A percentile compares a stretch with the other conserved stretches of the same genome.
Evolutionary conservation across 2,329 filamentous ascomycete genomes (phyloP).

Genomic region (Talaromyces sp.): DNA sequence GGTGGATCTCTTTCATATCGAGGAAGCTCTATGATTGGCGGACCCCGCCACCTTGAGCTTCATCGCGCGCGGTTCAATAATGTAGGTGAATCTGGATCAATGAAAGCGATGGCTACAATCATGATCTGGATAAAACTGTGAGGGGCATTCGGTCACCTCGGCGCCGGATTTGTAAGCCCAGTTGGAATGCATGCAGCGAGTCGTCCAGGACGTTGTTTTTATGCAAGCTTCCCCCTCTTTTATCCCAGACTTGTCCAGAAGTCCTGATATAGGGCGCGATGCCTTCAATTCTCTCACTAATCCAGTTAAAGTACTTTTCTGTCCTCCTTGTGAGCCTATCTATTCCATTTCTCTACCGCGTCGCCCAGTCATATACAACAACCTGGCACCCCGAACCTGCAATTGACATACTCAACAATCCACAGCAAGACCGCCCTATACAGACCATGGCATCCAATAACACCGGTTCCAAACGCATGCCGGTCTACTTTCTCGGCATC

Average conservation of each 20-base stretch:
- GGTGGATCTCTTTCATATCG: background rate
- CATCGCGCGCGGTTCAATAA: background rate
- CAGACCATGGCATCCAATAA: background rate
- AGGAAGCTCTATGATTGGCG: background rate
- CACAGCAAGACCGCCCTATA: background rate
- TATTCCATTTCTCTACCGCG: background rate
- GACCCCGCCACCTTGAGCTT: background rate
- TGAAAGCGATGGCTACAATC: background rate
- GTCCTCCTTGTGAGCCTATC: slow-evolving; percentile 8
- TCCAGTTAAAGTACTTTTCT: slow-evolving; percentile 4
- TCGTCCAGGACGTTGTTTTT: background rate
- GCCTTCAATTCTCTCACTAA: background rate
- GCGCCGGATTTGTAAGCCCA: slow-evolving; percentile 9
- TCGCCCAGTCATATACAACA: background rate
- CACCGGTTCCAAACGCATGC: slow-evolving; percentile 34
- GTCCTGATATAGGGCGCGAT: background rate
- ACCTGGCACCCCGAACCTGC: background rate
- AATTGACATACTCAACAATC: background rate
- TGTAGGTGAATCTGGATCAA: background rate
- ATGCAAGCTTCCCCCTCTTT: background rate
- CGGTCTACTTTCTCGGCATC: slow-evolving; percentile 55
- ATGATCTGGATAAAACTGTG: background rate
- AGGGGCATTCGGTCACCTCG: background rate
- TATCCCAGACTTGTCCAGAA: background rate
- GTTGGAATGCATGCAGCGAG: background rate